Base-by-base conservation (phyloP, 257 asterid genomes). In the Salvia rosmarinus region DNA sequence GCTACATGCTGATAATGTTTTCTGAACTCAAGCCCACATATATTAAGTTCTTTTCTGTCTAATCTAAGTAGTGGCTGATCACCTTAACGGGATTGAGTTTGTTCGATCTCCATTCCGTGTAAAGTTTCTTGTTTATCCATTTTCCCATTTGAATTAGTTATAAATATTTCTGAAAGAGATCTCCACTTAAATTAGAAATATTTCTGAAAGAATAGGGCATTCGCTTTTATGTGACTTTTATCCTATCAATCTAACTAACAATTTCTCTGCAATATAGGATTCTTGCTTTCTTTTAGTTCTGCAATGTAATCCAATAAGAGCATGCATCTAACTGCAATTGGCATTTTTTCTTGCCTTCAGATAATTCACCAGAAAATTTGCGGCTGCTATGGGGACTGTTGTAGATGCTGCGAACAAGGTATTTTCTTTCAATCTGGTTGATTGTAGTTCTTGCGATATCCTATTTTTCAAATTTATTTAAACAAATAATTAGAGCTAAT, bases 341-440 rank as follows among this genome's bases (percentile, higher is more conserved):
- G 43, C 37, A 6, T 47, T 20, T 56, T 51, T 75, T 39, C 43
- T 62, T 54, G 9, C 37, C 11, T 81, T 85, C 83, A 81, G 87
- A 56, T 75, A 78, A 74, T 68, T 71, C 35, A 9, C 62, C 56
- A 64, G 55, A 40, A 60, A 54, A 50, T 64, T 59, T 57, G 44
- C 51, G 46, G 68, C 62, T 75, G 72, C 58, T 66, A 87, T 85
- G 93, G 93, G 87, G 69, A 86, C 88, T 66, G 92, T 81, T 51
- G 75, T 81, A 64, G 96, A 87, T 52, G 83, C 89, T 75, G 80
- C 82, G 70, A 85, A 75, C 81, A 52, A 78, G 86, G 93, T 87
- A 80, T 30, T 30, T 32, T 61, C 64, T 73, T 54, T 62, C n/a
- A 17, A 21, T 71, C 51, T 49, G 59, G 13, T 58, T 64, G 49